Base-by-base conservation (phyloP, 2,329 filamentous ascomycete species). In the Penicillium concentricum region DNA sequence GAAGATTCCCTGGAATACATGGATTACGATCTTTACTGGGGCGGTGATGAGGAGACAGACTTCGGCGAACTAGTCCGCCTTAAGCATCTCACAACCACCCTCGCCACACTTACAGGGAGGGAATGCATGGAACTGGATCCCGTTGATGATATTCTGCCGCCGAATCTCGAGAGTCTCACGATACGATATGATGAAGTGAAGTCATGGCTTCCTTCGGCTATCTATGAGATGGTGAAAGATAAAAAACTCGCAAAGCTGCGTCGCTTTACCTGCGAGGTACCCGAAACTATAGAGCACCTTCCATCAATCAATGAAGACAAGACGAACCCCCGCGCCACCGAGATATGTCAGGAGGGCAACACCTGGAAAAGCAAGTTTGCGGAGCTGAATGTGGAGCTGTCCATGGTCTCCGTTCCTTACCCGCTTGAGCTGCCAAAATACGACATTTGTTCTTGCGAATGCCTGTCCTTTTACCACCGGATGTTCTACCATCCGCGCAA, bases 21-120 rank as follows among this genome's bases (percentile, higher is more conserved):
- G 7, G 54, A 57, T 28, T 42, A 53, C 41, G 54, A 57, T 37
- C 16, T 53, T 20, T 57, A 57, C 42, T 57, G 49, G 54, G 54
- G 49, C 9, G 13, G 8, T 24, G 54, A 52, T 16, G 37, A 30
- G 4, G 42, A 54, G 9, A 24, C 42, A 22, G 30, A 54, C 12
- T 54, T 54, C 18, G 8, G n/a, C 18, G 35, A 16, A n/a, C 26
- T 55, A 12, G 20, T 28, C 9, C 18, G 7, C 4, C 41, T 53
- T 15, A 45, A 59, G 26, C 37, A 59, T 38, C 43, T 59, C 26
- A 59, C 53, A 13, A 38, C 34, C n/a, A 57, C 53, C 1, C 35
- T 51, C n/a, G 28, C 38, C 30, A 28, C 52, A 30, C 45, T 55
- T 18, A 12, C 38, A 12, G 46, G 52, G 8, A 24, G 13, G 16